Evolutionary conservation across 2,329 filamentous ascomycete genomes (phyloP), one percentile per base, ranked within the genome.

Genomic region (Sphaerulina populicola): DNA sequence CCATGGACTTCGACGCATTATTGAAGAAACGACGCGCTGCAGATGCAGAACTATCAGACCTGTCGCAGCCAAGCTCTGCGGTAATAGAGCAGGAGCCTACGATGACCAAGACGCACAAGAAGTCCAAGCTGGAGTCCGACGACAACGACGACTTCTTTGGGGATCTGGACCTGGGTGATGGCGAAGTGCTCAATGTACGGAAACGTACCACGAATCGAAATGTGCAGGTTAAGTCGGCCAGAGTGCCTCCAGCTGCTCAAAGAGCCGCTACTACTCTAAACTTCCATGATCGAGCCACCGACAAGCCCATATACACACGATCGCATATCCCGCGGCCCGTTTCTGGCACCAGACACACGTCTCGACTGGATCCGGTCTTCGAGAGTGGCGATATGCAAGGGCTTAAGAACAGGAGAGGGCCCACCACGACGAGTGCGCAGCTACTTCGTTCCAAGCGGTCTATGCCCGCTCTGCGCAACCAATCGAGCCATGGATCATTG

Each of bases 191-290:
- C 62, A 82, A 88, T 63, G 80, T 85, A 2, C 81, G 78, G 52
- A 95, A 91, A 68, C 76, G 88, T 39, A 91, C 85, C 0, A 74
- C 95, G 14, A 93, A 97, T 67, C 88, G 87, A 57, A 96, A 98
- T 66, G 80, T 98, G 58, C 90, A 91, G 66, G 78, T 94, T 62
- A 95, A 94, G 69, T 79, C 83, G 57, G 74, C 80, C 18, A 68
- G 68, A 41, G 77, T 81, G 47, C 77, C 82, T 15, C 72, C 78
- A 11, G 90, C 88, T 58, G 85, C 88, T 42, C 77, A 79, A 55
- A 73, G 78, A 49, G 81, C 87, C 14, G 83, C 88, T 9, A 85
- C 93, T 27, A 91, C 90, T 10, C 75, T 97, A 55, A 96, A 89
- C 6, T 97, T 97, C 66, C 94, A 88, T 43, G 93, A 86, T 69